These are phyloP conservation scores for Hamamelis virginiana DNA, from an alignment of 164 flowering plant species.

Conservation along the genomic window DNA sequence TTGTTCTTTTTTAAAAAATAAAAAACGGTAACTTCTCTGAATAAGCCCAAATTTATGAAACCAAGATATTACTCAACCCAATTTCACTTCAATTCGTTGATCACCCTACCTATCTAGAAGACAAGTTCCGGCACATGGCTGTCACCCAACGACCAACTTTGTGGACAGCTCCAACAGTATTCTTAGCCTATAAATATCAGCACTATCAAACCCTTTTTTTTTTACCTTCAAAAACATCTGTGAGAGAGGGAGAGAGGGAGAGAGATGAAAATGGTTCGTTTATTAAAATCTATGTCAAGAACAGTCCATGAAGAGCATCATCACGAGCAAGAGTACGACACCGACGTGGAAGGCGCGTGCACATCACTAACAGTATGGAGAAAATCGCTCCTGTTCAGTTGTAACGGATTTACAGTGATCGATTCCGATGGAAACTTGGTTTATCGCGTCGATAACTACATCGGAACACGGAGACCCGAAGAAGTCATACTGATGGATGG, in stretches of 20 bases:
- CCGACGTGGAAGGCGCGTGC: neutral
- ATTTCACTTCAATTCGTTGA: too few species aligned
- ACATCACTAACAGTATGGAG: constrained; percentile 66
- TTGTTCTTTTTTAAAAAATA: too few species aligned
- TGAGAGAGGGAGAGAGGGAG: too few species aligned
- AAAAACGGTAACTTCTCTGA: too few species aligned
- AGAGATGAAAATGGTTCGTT: constrained; percentile 16
- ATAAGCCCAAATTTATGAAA: too few species aligned
- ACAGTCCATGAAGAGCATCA: constrained; percentile 26
- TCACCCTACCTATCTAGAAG: too few species aligned
- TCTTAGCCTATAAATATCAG: neutral
- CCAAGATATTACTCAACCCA: too few species aligned
- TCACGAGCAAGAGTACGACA: neutral
- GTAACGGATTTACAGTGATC: constrained; percentile 65
- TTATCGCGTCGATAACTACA: constrained; percentile 61
- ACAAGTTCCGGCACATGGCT: too few species aligned
- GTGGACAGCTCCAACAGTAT: too few species aligned
- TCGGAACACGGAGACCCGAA: constrained; percentile 18
- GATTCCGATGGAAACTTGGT: constrained; percentile 47
- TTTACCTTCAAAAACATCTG: too few species aligned
- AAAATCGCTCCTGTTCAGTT: constrained; percentile 52
- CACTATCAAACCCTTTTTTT: too few species aligned
- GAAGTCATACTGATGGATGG: constrained; percentile 59
- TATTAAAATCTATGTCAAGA: constrained; percentile 31
- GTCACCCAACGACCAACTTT: too few species aligned